Evolutionary conservation across 2,329 filamentous ascomycete species (phyloP), one percentile per base, ranked within the genome.

Genomic region (Dactylellina parvicollis): DNA sequence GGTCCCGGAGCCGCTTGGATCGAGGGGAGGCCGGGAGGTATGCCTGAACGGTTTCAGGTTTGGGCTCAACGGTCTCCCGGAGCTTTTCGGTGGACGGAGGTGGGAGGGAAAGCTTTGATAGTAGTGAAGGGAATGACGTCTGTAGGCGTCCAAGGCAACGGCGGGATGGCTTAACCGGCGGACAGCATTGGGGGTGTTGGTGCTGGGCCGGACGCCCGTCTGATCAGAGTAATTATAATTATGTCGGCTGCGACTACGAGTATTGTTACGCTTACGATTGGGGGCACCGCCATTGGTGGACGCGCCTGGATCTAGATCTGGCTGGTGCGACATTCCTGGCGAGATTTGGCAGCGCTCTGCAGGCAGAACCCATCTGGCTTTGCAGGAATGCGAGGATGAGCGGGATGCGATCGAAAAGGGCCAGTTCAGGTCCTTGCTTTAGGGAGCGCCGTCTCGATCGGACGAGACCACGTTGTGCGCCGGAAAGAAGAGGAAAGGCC

Each of bases 31-130:
- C 36, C 59, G 46, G 44, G 77, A 55, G 30, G 75, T 60, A 57
- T 50, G 73, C 38, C 61, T 77, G 64, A 67, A 81, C 77, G 75
- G 24, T 36, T 57, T 62, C 14, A 18, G 18, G 22, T 52, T 42
- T 38, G 52, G 59, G 44, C n/a, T 28, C 38, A 59, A 30, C 14
- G 67, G 67, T 52, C 62, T 65, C n/a, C 67, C 67, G 24, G 67
- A 64, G 8, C 18, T 54, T 50, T 30, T 88, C 87, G 1, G 87
- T 86, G 76, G 86, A 87, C 10, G 91, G 90, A 14, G 91, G 90
- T 32, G 87, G 85, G 0, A 89, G 90, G 1, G 90, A 77, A 95
- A 94, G 4, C 91, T 94, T 78, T 93, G 90, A 81, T 94, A 95
- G 79, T 89, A 88, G 76, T 88, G 83, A 18, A 84, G 83, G 50